Evolutionary conservation across 352 stramenopile genomes (phyloP).

Genomic region (Pythium angustatum): DNA sequence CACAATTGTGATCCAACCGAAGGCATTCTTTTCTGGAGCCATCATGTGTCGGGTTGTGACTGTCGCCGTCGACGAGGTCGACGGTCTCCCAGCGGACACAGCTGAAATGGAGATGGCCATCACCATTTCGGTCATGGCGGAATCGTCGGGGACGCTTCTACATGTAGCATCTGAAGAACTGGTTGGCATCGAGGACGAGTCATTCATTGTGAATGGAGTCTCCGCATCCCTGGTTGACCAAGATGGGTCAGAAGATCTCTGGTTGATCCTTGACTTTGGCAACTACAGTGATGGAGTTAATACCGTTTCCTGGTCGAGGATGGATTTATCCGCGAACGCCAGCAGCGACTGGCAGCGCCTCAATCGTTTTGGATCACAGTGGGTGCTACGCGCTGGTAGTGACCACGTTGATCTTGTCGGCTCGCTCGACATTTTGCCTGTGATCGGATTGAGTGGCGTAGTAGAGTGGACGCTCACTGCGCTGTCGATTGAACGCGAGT

Average conservation of each 20-base stretch:
- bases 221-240: slow-evolving; percentile 19
- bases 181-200: slow-evolving; percentile 9
- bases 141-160: slow-evolving; percentile 13
- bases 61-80: slow-evolving; percentile 23
- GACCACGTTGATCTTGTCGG: slow-evolving; percentile 8
- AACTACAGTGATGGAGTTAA: slow-evolving; percentile 3
- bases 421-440: slow-evolving; percentile 10
- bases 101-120: neutral
- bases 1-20: slow-evolving; percentile 28
- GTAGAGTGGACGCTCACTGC: slow-evolving; percentile 2
- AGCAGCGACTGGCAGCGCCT: neutral
- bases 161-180: neutral
- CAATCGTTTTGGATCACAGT: neutral
- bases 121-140: neutral
- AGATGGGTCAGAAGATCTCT: slow-evolving; percentile 26
- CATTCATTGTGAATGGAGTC: slow-evolving; percentile 1
- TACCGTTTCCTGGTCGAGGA: slow-evolving; percentile 23
- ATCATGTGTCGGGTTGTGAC: slow-evolving; percentile 31
- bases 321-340: neutral
- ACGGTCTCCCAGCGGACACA: neutral
- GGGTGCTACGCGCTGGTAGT: slow-evolving; percentile 3
- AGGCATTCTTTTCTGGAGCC: slow-evolving; percentile 33
- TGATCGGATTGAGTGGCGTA: slow-evolving; percentile 17
- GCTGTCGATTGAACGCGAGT: slow-evolving; percentile 15
- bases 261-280: slow-evolving; percentile 21